phyloP scores from a whole-genome alignment of 139 green algal genomes.

The Coelastrella sp. region DNA sequence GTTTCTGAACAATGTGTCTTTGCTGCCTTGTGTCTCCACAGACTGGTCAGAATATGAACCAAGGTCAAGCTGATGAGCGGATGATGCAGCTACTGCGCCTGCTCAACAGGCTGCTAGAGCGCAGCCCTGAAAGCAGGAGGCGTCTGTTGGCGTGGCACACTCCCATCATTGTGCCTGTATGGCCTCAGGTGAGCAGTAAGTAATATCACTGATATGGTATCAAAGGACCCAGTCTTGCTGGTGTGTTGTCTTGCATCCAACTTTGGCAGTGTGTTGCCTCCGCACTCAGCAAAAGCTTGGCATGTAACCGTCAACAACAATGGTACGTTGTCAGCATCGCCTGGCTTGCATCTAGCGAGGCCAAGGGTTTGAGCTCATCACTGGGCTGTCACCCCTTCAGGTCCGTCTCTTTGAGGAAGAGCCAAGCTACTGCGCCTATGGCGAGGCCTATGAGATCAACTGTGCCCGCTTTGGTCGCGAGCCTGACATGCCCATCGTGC shows the following conservation, averaged over 20 bases:
- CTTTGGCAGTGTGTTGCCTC: too few species aligned
- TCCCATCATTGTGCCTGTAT: constrained; percentile 89
- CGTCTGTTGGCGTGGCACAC: constrained; percentile 83
- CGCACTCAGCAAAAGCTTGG: too few species aligned
- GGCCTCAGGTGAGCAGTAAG: constrained; percentile 73
- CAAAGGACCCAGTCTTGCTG: too few species aligned
- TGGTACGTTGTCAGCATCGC: too few species aligned
- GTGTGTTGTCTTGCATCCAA: too few species aligned
- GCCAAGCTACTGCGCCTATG: constrained; percentile 79
- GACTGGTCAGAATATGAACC: constrained; percentile 75
- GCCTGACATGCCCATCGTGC: constrained; percentile 88
- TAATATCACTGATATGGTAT: too few species aligned
- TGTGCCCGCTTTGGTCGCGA: constrained; percentile 93
- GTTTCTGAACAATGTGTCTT: not conserved
- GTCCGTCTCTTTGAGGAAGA: constrained; percentile 96
- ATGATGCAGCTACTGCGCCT: constrained; percentile 74
- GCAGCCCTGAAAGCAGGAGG: constrained; percentile 72
- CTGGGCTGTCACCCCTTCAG: constrained; percentile 43
- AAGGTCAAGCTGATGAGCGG: constrained; percentile 77
- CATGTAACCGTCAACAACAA: too few species aligned
- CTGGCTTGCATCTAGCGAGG: too few species aligned
- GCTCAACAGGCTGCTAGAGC: constrained; percentile 89
- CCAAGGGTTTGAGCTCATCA: too few species aligned
- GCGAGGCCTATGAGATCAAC: constrained; percentile 95
- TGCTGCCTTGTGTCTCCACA: not conserved